These are phyloP conservation scores for Lipomyces spencermartinsiae DNA, from an alignment of 805 yeast species.

Conservation along the genomic window DNA sequence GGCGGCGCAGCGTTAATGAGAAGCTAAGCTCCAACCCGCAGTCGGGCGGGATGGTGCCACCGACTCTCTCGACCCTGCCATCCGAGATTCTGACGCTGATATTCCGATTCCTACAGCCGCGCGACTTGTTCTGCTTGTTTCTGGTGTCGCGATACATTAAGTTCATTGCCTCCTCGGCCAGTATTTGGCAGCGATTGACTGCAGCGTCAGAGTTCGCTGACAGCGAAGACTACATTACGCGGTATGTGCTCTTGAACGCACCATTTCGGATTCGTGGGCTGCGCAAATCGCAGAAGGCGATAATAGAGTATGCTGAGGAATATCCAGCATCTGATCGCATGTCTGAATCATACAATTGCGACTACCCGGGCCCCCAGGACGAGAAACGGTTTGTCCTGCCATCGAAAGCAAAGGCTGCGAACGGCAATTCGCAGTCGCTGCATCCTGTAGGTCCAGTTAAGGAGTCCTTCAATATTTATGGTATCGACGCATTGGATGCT, in stretches of 20 bases:
- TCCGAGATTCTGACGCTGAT: slow-evolving; percentile 27
- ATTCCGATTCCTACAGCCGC: slow-evolving; percentile 20
- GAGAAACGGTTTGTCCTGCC: background rate
- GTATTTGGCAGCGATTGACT: slow-evolving; percentile 29
- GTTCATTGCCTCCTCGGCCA: slow-evolving; percentile 20
- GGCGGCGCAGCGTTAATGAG: background rate
- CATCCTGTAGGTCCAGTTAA: background rate
- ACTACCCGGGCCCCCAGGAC: background rate
- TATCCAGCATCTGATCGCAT: background rate
- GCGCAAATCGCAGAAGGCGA: background rate
- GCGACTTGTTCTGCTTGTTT: slow-evolving; percentile 21
- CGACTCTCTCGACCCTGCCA: slow-evolving; percentile 21
- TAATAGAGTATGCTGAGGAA: background rate
- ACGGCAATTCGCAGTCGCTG: background rate
- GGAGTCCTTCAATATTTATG: slow-evolving; percentile 11
- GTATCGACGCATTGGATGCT: slow-evolving; percentile 22
- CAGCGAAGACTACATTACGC: slow-evolving; percentile 27
- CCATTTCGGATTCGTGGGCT: slow-evolving; percentile 24
- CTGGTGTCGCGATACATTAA: slow-evolving; percentile 23
- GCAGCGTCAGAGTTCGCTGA: background rate
- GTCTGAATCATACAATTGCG: background rate
- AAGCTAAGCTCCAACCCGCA: background rate
- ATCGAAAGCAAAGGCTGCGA: background rate
- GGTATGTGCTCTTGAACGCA: slow-evolving; percentile 27
- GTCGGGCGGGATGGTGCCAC: background rate